Percentiles rank a stretch among this genome's conserved stretches.
Evolutionary conservation across 805 yeast genomes (phyloP).

Genomic region (Candida ficus): DNA sequence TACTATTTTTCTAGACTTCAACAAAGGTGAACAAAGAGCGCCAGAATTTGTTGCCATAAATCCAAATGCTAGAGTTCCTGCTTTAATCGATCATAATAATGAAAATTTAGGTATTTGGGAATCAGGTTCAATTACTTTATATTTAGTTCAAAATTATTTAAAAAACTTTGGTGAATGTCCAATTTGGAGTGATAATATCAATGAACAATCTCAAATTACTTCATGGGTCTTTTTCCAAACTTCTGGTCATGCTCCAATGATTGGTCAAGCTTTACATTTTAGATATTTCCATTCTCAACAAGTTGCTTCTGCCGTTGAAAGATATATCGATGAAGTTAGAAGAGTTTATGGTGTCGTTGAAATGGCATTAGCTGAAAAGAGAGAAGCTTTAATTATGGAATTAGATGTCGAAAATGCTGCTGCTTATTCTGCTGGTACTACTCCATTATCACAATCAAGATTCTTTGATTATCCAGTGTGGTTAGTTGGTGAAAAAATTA

Average conservation of each 20-base stretch:
- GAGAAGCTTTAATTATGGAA: slow-evolving; percentile 88
- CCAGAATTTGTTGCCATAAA: slow-evolving; percentile 92
- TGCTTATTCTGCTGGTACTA: slow-evolving; percentile 81
- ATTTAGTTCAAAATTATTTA: slow-evolving; percentile 64
- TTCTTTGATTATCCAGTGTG: slow-evolving; percentile 92
- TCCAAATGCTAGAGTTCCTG: slow-evolving; percentile 95
- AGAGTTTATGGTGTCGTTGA: slow-evolving; percentile 92
- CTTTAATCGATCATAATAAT: slow-evolving; percentile 81
- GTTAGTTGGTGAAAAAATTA: slow-evolving; percentile 80
- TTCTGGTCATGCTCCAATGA: slow-evolving; percentile 98
- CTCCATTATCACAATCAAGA: slow-evolving; percentile 78
- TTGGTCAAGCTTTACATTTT: slow-evolving; percentile 94
- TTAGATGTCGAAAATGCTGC: slow-evolving; percentile 84
- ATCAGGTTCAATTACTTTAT: slow-evolving; percentile 85
- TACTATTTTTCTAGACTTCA: slow-evolving; percentile 82
- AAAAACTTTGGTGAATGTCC: slow-evolving; percentile 66
- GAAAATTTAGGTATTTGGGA: slow-evolving; percentile 89
- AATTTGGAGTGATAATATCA: slow-evolving; percentile 72
- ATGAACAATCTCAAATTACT: slow-evolving; percentile 78
- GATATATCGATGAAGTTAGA: slow-evolving; percentile 89
- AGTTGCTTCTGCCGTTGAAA: slow-evolving; percentile 83
- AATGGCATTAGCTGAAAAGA: slow-evolving; percentile 88
- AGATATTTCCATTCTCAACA: slow-evolving; percentile 83
- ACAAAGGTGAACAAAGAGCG: slow-evolving; percentile 84
- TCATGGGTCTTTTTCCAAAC: slow-evolving; percentile 95